Percentiles rank a stretch among this genome's conserved stretches.
Evolutionary conservation across 2,329 filamentous ascomycete species (phyloP).

Genomic region (Blumeria graminis): DNA sequence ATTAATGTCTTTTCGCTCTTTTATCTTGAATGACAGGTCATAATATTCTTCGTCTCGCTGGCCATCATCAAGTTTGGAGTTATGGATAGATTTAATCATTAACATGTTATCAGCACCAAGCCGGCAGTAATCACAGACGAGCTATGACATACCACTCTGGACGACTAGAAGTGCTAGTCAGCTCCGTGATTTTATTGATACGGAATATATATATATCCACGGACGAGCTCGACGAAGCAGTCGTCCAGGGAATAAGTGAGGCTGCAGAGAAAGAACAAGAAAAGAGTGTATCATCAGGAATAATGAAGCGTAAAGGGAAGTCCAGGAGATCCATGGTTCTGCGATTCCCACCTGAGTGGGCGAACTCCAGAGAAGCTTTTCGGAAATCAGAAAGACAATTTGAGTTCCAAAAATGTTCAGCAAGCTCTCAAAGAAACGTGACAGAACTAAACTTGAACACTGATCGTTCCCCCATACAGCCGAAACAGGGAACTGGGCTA

Average conservation of each 20-base stretch:
- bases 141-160: background rate
- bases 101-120: background rate
- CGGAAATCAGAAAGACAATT: background rate
- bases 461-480: no score
- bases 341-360: background rate
- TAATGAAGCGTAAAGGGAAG: background rate
- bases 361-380: background rate
- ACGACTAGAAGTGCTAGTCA: background rate
- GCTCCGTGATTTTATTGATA: background rate
- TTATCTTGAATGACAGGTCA: no score
- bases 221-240: background rate
- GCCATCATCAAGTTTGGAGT: no score
- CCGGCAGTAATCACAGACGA: background rate
- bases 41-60: no score
- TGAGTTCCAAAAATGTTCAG: background rate
- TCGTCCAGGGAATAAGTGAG: background rate
- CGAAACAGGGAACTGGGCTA: no score
- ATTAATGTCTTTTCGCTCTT: no score
- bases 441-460: no score
- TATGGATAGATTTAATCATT: no score
- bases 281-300: background rate
- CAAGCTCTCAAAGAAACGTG: no score
- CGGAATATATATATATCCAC: background rate
- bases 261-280: slow-evolving; percentile 1
- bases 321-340: background rate